Conservation (phyloP, 345 rosid species). For the Hibiscus syriacus region DNA sequence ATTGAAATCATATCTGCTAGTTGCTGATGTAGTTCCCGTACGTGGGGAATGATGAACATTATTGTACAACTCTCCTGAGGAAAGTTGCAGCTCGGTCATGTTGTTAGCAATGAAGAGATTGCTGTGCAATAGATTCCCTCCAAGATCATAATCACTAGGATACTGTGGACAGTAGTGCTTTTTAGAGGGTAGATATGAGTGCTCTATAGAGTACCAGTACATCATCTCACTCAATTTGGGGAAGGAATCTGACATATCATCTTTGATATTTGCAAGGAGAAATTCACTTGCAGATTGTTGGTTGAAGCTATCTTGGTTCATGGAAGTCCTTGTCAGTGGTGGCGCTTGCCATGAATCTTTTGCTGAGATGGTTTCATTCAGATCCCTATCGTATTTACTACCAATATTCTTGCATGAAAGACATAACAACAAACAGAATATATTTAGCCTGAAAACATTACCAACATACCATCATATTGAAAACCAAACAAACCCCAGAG, state of each 20-base stretch:
- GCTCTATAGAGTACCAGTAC: neutral
- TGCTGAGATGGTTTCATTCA: too few species aligned
- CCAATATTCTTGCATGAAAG: slow-evolving; percentile 16
- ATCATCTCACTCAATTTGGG: slow-evolving; percentile 17
- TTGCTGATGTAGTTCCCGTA: neutral
- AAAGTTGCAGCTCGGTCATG: slow-evolving; percentile 12
- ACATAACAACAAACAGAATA: neutral
- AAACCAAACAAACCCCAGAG: neutral
- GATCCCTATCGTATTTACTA: neutral
- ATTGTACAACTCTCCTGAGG: neutral
- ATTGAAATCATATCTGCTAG: slow-evolving; percentile 12
- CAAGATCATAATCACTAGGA: neutral
- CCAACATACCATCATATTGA: neutral
- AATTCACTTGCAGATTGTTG: slow-evolving; percentile 16
- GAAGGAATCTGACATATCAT: slow-evolving; percentile 21
- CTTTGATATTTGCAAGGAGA: slow-evolving; percentile 15
- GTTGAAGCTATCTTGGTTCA: slow-evolving; percentile 11
- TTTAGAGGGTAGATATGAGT: neutral
- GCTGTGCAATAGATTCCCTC: slow-evolving; percentile 1
- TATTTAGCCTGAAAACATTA: too few species aligned
- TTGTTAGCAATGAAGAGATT: slow-evolving; percentile 14
- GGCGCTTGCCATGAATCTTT: too few species aligned
- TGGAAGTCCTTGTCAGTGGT: neutral
- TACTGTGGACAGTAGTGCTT: neutral
- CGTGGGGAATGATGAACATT: neutral